Percentiles rank a stretch among this genome's conserved stretches.
phyloP scores from a whole-genome alignment of 164 flowering plant genomes.

The Santalum album region DNA sequence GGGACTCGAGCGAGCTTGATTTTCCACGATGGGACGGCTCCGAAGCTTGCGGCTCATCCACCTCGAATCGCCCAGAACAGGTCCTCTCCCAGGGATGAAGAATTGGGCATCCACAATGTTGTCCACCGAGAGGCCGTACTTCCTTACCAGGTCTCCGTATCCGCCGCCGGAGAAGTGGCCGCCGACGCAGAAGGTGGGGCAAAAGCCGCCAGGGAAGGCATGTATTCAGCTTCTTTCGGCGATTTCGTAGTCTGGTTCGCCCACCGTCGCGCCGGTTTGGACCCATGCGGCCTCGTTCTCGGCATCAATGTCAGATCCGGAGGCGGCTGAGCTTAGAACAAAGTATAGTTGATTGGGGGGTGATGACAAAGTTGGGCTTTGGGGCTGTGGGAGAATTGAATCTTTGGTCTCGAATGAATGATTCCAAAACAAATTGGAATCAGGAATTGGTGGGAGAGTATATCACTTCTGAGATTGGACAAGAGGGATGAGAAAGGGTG shows the following conservation, averaged over 20 bases:
- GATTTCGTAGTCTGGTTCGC: not conserved
- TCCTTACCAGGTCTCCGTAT: conserved; percentile 1
- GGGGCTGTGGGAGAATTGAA: not conserved
- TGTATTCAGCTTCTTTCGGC: not conserved
- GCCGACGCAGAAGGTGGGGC: not conserved
- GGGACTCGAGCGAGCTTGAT: not conserved
- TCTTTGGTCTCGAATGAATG: not conserved
- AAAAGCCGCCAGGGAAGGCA: not conserved
- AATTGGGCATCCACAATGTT: not conserved
- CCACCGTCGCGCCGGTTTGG: conserved; percentile 1
- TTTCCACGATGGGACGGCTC: not conserved
- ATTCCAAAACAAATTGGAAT: not conserved
- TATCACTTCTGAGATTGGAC: too few relatives aligned
- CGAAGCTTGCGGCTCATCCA: not conserved
- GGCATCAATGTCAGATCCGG: not conserved
- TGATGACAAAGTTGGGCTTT: not conserved
- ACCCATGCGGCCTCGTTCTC: not conserved
- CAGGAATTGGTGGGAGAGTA: not conserved
- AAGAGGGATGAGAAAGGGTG: too few relatives aligned
- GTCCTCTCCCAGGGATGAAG: not conserved
- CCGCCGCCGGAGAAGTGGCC: conserved; percentile 1
- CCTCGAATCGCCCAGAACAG: conserved; percentile 1
- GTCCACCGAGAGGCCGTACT: not conserved
- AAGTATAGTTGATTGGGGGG: not conserved
- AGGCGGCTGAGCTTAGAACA: not conserved